Conservation (phyloP, 1,284 basidiomycete species). For the Papiliotrema flavescens region DNA sequence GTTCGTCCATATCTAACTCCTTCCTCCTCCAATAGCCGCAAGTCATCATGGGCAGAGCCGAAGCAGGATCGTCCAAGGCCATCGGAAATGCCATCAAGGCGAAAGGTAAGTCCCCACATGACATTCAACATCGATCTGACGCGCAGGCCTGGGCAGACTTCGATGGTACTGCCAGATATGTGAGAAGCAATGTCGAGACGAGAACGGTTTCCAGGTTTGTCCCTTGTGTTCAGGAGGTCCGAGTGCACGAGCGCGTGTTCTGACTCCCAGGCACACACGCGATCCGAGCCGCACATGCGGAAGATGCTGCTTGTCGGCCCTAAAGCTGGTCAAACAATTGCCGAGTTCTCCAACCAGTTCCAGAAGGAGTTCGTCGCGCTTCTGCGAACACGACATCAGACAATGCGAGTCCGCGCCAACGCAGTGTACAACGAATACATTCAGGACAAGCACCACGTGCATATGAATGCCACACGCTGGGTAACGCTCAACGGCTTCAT, state of each 20-base stretch:
- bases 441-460: slow-evolving; percentile 86
- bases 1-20: neutral
- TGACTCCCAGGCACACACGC: slow-evolving; percentile 35
- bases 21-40: neutral
- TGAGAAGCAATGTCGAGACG: slow-evolving; percentile 92
- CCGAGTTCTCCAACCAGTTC: slow-evolving; percentile 84
- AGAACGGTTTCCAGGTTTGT: slow-evolving; percentile 84
- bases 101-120: slow-evolving; percentile 56
- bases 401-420: slow-evolving; percentile 89
- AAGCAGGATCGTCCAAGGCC: slow-evolving; percentile 85
- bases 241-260: neutral
- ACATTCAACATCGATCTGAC: neutral
- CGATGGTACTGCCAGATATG: slow-evolving; percentile 97
- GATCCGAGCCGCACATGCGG: slow-evolving; percentile 64
- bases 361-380: slow-evolving; percentile 87
- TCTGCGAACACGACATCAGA: slow-evolving; percentile 72
- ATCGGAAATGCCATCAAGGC: slow-evolving; percentile 94
- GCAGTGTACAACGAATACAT: slow-evolving; percentile 98
- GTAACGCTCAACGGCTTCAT: slow-evolving; percentile 92
- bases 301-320: slow-evolving; percentile 96
- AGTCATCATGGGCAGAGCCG: slow-evolving; percentile 49
- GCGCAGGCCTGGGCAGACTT: slow-evolving; percentile 70
- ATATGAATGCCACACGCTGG: slow-evolving; percentile 99
- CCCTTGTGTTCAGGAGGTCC: slow-evolving; percentile 51
- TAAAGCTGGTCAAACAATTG: slow-evolving; percentile 83